Base-by-base conservation (phyloP, 2,329 filamentous ascomycete genomes). In the Cytospora chrysosperma region DNA sequence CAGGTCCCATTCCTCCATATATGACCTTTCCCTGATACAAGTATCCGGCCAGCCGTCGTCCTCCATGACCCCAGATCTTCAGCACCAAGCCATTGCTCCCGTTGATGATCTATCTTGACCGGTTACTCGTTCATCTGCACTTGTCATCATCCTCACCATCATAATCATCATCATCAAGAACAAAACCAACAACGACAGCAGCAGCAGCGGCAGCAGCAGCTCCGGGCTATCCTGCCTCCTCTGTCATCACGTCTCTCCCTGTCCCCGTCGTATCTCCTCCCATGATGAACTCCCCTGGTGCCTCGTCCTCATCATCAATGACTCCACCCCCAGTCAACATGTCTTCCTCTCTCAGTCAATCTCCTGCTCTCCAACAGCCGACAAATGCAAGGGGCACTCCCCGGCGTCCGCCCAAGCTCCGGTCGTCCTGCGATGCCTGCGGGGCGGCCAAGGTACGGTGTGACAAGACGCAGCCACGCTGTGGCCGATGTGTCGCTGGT, bases 361-460 rank as follows among this genome's bases (percentile, higher is more conserved):
- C 56, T 26, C 34, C 61, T 52, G 47, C 27, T 7, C 30, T 59
- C 19, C 49, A 54, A 24, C 34, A 56, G n/a, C 34, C 61, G n/a
- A 65, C 53, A n/a, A 65, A 58, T 37, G 61, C 61, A 7, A 59
- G 61, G 19, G 61, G 61, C 12, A 59, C 64, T 19, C 54, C 57
- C 0, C 52, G 64, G 24, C 61, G 64, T n/a, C 64, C 64, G 8
- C 64, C 64, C 53, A 65, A 65, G 61, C 64, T 65, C n/a, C 64
- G 64, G 9, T 65, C 64, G n/a, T 63, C 64, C 9, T 65, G 64
- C 37, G 64, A 65, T 63, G 64, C 64, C n/a, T 65, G 64, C 19
- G 64, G 64, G n/a, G 64, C 64, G 37, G 64, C 64, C 28, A 65
- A 65, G 57, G 64, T 65, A 26, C 64, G 64, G 37, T 65, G 64